Conservation (phyloP, 2,329 filamentous ascomycete species). For the Colletotrichum gigasporum region DNA sequence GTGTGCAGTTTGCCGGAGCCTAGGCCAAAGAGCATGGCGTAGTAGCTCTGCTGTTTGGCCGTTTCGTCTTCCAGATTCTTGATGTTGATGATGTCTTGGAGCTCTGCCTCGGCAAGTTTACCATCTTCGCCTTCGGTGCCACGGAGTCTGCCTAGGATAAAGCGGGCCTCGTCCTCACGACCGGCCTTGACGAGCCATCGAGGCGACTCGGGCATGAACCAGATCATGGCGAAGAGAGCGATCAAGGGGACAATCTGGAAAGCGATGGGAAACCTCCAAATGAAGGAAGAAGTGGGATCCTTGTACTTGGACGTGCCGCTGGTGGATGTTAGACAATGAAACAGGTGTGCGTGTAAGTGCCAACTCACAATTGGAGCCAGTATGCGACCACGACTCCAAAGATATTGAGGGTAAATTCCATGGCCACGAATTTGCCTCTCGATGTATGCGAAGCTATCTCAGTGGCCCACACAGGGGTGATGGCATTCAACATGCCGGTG, state of each 20-base stretch:
- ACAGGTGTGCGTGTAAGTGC: neutral
- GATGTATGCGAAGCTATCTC: slow-evolving; percentile 75
- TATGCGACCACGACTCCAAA: slow-evolving; percentile 55
- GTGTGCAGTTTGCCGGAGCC: slow-evolving; percentile 73
- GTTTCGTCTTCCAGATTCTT: slow-evolving; percentile 68
- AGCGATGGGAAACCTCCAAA: slow-evolving; percentile 75
- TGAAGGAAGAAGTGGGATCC: slow-evolving; percentile 64
- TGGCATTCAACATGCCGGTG: slow-evolving; percentile 75
- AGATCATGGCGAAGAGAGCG: slow-evolving; percentile 62
- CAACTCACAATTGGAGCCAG: slow-evolving; percentile 61
- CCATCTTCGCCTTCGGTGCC: slow-evolving; percentile 57
- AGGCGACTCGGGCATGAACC: slow-evolving; percentile 77
- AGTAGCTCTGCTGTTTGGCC: slow-evolving; percentile 65
- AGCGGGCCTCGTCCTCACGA: slow-evolving; percentile 72
- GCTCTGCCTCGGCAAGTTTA: slow-evolving; percentile 66
- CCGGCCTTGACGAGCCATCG: slow-evolving; percentile 74
- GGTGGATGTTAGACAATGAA: neutral
- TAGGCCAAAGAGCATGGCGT: slow-evolving; percentile 73
- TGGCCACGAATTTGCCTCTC: slow-evolving; percentile 74
- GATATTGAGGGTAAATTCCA: slow-evolving; percentile 75
- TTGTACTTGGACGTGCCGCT: slow-evolving; percentile 46
- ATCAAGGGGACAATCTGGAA: slow-evolving; percentile 75
- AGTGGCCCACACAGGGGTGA: slow-evolving; percentile 77
- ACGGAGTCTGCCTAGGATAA: slow-evolving; percentile 71
- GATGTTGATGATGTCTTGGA: slow-evolving; percentile 69